These are phyloP conservation scores for Lasiodiplodia gonubiensis DNA, from an alignment of 2,329 filamentous ascomycete species.

Conservation along the genomic window DNA sequence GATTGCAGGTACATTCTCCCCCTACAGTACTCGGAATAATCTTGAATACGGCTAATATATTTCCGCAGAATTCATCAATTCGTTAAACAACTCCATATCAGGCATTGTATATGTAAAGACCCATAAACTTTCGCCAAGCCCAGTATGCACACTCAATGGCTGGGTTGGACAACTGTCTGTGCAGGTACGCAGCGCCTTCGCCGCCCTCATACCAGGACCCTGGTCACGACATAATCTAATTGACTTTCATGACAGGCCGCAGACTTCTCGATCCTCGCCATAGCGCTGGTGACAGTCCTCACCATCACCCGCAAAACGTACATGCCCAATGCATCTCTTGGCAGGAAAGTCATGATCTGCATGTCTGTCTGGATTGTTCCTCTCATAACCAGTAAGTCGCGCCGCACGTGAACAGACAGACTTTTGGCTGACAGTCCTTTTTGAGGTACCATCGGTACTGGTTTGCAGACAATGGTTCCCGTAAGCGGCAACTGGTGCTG, in stretches of 20 bases:
- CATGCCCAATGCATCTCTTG: slow-evolving; percentile 39
- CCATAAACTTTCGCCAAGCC: slow-evolving; percentile 36
- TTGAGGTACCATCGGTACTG: background rate
- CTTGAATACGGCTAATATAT: background rate
- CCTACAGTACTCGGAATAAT: background rate
- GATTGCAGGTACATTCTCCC: slow-evolving; percentile 31
- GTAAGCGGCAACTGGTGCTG: slow-evolving; percentile 59
- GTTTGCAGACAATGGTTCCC: slow-evolving; percentile 38
- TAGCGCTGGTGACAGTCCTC: slow-evolving; percentile 51
- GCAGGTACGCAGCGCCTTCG: slow-evolving; percentile 39
- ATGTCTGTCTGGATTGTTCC: slow-evolving; percentile 50
- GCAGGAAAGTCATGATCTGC: slow-evolving; percentile 45
- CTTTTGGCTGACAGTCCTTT: background rate
- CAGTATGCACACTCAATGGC: slow-evolving; percentile 52
- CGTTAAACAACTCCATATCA: slow-evolving; percentile 52
- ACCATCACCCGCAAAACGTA: slow-evolving; percentile 48
- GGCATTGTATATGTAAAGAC: slow-evolving; percentile 44
- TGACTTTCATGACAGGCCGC: slow-evolving; percentile 33
- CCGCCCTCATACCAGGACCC: too few species aligned
- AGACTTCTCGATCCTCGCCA: slow-evolving; percentile 53
- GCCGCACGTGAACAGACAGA: too few species aligned
- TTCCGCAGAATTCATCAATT: slow-evolving; percentile 52
- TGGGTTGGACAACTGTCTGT: slow-evolving; percentile 55
- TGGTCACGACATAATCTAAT: background rate
- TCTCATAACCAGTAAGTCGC: slow-evolving; percentile 44